A percentile compares a stretch with the other conserved stretches of the same genome.
These are phyloP conservation scores for Citrullus colocynthis DNA, from an alignment of 306 rosid genomes.

Conservation along the genomic window DNA sequence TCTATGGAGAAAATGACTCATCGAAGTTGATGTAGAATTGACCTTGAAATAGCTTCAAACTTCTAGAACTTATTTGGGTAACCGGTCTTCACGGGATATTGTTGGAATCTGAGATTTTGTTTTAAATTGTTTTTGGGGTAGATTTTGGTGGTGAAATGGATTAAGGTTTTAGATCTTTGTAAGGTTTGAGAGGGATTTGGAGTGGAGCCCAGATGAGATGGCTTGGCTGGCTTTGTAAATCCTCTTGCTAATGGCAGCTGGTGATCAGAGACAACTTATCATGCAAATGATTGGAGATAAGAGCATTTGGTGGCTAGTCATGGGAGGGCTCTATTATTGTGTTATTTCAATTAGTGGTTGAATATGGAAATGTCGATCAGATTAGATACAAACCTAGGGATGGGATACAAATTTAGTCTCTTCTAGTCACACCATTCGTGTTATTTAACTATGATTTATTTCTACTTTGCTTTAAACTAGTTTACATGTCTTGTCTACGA, in stretches of 20 bases:
- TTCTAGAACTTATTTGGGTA: not conserved
- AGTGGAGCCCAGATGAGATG: constrained; percentile 3
- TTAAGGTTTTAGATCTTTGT: not conserved
- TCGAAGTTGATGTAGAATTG: not conserved
- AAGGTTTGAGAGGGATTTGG: not conserved
- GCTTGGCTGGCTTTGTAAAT: not conserved
- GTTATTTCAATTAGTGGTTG: not conserved
- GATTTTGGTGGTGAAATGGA: not conserved
- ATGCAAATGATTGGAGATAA: constrained; percentile 1
- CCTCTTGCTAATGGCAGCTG: not conserved
- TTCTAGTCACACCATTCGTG: not conserved
- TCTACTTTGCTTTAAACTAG: not conserved
- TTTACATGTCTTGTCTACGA: not conserved
- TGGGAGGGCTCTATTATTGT: not conserved
- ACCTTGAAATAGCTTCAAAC: not conserved
- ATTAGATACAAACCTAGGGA: not conserved
- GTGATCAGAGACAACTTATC: constrained; percentile 8
- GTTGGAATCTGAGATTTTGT: not conserved
- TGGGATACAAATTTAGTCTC: not conserved
- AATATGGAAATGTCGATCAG: not conserved
- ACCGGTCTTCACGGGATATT: not conserved
- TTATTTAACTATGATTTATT: not conserved
- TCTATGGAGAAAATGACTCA: not conserved
- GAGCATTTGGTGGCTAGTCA: constrained; percentile 6
- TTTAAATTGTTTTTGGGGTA: not conserved